These are phyloP conservation scores for Marasmius tenuissimus DNA, from an alignment of 1,284 basidiomycete genomes.

Conservation along the genomic window DNA sequence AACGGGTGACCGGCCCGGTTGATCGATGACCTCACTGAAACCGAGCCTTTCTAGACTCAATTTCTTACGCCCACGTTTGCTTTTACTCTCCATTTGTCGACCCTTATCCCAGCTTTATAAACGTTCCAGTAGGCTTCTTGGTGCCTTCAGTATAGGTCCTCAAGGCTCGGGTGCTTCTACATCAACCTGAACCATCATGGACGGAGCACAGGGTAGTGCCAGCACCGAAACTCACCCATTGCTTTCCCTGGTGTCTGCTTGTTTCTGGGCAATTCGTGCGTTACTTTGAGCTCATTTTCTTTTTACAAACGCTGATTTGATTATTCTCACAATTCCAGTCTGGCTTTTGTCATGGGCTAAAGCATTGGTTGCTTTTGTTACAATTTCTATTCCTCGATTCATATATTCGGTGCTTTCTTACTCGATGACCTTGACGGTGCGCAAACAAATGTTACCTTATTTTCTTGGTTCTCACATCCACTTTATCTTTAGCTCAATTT, in stretches of 20 bases:
- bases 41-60: no score
- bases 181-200: not conserved
- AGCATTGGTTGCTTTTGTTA: slow-evolving; percentile 70
- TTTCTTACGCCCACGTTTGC: no score
- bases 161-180: no score
- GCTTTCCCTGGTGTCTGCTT: slow-evolving; percentile 76
- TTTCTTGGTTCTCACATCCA: slow-evolving; percentile 1
- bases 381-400: slow-evolving; percentile 77
- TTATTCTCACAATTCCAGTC: slow-evolving; percentile 43
- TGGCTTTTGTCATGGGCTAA: slow-evolving; percentile 80
- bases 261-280: slow-evolving; percentile 80
- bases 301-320: slow-evolving; percentile 3
- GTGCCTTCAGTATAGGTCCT: no score
- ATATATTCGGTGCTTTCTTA: slow-evolving; percentile 82
- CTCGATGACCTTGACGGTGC: slow-evolving; percentile 83
- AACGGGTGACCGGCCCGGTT: no score
- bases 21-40: no score
- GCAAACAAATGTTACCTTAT: slow-evolving; percentile 18
- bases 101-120: no score
- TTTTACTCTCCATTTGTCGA: no score
- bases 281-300: slow-evolving; percentile 17
- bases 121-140: no score
- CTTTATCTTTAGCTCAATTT: slow-evolving; percentile 69
- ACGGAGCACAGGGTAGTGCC: not conserved
- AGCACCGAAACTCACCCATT: slow-evolving; percentile 50